A percentile compares a stretch with the other conserved stretches of the same genome.
These are phyloP conservation scores for Maudiozyma bulderi DNA, from an alignment of 805 yeast species.

Conservation along the genomic window DNA sequence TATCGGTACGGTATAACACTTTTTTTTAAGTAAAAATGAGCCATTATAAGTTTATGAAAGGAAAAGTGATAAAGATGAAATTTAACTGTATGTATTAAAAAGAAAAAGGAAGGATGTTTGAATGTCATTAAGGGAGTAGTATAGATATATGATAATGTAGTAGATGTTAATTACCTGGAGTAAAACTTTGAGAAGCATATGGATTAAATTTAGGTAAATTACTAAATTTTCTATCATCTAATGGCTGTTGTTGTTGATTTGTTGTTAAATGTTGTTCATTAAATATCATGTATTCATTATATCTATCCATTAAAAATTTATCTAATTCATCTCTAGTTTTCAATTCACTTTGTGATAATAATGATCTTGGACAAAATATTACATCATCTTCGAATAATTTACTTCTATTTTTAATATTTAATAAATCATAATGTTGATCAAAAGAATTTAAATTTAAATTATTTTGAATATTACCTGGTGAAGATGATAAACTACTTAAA, in stretches of 20 bases:
- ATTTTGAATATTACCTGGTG: background rate
- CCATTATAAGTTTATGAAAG: too few relatives aligned
- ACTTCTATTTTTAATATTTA: conserved; percentile 15
- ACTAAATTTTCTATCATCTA: background rate
- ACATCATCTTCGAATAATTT: conserved; percentile 28
- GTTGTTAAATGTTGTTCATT: background rate
- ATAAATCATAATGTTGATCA: conserved; percentile 9
- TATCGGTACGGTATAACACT: too few relatives aligned
- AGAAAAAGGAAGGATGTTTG: too few relatives aligned
- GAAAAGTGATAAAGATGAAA: background rate
- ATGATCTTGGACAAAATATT: conserved; percentile 25
- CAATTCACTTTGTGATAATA: conserved; percentile 22
- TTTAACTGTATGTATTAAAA: background rate
- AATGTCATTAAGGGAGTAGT: background rate
- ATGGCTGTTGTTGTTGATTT: background rate
- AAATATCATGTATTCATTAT: conserved; percentile 1
- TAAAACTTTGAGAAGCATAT: conserved; percentile 53
- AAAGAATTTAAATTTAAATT: background rate
- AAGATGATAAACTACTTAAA: background rate
- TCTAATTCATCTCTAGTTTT: conserved; percentile 22
- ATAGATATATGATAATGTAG: too few relatives aligned
- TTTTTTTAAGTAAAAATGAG: too few relatives aligned
- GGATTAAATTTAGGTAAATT: conserved; percentile 43
- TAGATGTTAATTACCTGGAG: conserved; percentile 32
- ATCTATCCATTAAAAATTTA: conserved; percentile 9